Percentiles rank a stretch among this genome's conserved stretches.
Evolutionary conservation across 345 rosid species (phyloP).

Genomic region (Linum trigynum): DNA sequence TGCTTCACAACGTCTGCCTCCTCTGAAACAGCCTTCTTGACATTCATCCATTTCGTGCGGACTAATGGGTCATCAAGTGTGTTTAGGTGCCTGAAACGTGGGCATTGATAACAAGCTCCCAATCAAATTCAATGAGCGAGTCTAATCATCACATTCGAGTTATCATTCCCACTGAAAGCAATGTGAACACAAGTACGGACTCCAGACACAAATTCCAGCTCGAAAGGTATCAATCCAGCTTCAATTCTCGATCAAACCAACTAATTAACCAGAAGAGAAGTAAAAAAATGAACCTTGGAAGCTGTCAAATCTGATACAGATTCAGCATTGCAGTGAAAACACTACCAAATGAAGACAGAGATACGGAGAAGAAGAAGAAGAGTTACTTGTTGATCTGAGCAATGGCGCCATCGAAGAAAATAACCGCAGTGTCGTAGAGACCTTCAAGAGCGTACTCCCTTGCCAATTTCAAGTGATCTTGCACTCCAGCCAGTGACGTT

Average conservation of each 20-base stretch:
- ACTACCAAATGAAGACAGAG: neutral
- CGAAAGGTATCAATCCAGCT: too few species aligned
- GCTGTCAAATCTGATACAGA: neutral
- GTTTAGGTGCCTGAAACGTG: slow-evolving; percentile 53
- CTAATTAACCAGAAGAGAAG: too few species aligned
- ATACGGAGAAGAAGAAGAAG: neutral
- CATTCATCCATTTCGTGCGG: slow-evolving; percentile 93
- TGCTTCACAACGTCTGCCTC: slow-evolving; percentile 91
- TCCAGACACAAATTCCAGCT: too few species aligned
- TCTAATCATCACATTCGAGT: neutral
- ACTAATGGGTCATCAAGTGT: slow-evolving; percentile 70
- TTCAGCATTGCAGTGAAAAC: neutral
- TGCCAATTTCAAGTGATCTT: slow-evolving; percentile 93
- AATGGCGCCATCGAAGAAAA: slow-evolving; percentile 89
- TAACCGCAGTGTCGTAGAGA: slow-evolving; percentile 78
- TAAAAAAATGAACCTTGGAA: neutral
- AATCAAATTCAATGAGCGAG: neutral
- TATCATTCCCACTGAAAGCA: neutral
- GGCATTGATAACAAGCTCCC: neutral
- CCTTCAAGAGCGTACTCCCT: slow-evolving; percentile 95
- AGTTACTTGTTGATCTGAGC: slow-evolving; percentile 75
- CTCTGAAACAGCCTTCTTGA: slow-evolving; percentile 76
- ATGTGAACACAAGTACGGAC: neutral
- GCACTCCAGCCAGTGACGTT: slow-evolving; percentile 68
- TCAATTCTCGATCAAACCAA: neutral